phyloP scores from a whole-genome alignment of 75 land plant species.

The Gnetum montanum region DNA sequence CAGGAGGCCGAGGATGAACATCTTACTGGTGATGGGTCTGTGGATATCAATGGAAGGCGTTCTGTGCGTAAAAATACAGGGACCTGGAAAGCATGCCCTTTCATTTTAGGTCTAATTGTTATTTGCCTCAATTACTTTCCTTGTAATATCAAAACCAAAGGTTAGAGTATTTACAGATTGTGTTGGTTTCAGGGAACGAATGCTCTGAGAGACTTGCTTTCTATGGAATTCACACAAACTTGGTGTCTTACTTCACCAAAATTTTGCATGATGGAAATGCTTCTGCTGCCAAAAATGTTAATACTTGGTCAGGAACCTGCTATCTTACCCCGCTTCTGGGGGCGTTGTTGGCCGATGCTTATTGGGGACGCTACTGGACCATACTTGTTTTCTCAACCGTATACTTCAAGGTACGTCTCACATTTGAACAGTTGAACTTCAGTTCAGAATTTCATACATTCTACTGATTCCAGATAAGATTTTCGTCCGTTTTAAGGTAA shows the following conservation, averaged over 20 bases:
- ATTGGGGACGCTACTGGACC: slow-evolving; percentile 91
- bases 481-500: too few relatives aligned
- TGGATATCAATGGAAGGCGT: slow-evolving; percentile 68
- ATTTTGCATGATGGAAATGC: slow-evolving; percentile 71
- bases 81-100: slow-evolving; percentile 81
- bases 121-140: too few relatives aligned
- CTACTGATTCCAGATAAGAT: too few relatives aligned
- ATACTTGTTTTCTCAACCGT: slow-evolving; percentile 62
- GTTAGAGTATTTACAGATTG: too few relatives aligned
- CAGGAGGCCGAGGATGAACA: not conserved
- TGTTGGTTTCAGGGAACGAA: slow-evolving; percentile 49
- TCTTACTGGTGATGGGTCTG: slow-evolving; percentile 74
- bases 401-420: slow-evolving; percentile 61
- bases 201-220: slow-evolving; percentile 86
- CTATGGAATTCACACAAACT: slow-evolving; percentile 81
- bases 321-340: slow-evolving; percentile 85
- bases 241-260: slow-evolving; percentile 67
- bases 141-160: too few relatives aligned
- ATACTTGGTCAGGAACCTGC: slow-evolving; percentile 85
- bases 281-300: slow-evolving; percentile 76
- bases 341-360: slow-evolving; percentile 88
- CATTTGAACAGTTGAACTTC: too few relatives aligned
- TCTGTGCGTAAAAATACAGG: slow-evolving; percentile 64
- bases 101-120: slow-evolving; percentile 71
- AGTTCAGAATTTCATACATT: too few relatives aligned